Percentiles rank a stretch among this genome's conserved stretches.
phyloP scores from a whole-genome alignment of 1,284 basidiomycete genomes.

The Leucoagaricus sp. region DNA sequence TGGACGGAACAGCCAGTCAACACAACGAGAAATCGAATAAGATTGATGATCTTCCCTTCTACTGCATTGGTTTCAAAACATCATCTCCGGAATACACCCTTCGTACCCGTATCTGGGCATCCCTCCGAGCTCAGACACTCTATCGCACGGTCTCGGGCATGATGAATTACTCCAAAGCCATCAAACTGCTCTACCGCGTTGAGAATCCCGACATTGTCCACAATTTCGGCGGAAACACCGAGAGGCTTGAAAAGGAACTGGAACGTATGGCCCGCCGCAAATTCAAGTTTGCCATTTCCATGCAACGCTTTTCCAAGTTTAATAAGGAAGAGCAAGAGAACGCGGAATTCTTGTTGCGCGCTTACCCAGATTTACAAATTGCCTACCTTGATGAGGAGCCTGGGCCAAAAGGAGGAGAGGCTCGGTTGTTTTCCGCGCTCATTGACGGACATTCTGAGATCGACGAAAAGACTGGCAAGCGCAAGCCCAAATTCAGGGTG shows the following conservation, averaged over 20 bases:
- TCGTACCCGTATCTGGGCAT: slow-evolving; percentile 99
- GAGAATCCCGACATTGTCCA: slow-evolving; percentile 99
- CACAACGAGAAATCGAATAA: slow-evolving; percentile 66
- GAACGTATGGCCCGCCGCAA: slow-evolving; percentile 98
- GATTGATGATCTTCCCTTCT: slow-evolving; percentile 96
- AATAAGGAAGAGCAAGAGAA: slow-evolving; percentile 99
- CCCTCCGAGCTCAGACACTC: slow-evolving; percentile 95
- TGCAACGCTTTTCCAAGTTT: slow-evolving; percentile 99
- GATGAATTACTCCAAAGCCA: slow-evolving; percentile 99
- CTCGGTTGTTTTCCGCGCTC: slow-evolving; percentile 89
- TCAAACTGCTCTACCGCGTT: slow-evolving; percentile 98
- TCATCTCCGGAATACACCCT: slow-evolving; percentile 99
- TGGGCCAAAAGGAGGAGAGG: slow-evolving; percentile 85
- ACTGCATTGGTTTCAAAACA: slow-evolving; percentile 99
- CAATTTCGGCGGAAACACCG: slow-evolving; percentile 95
- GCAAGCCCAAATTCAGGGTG: slow-evolving; percentile 97
- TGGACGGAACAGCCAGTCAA: slow-evolving; percentile 56
- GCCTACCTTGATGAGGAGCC: slow-evolving; percentile 98
- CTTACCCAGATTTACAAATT: slow-evolving; percentile 98
- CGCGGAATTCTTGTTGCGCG: slow-evolving; percentile 96
- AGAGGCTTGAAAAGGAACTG: slow-evolving; percentile 93
- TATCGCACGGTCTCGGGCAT: slow-evolving; percentile 99
- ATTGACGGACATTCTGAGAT: slow-evolving; percentile 99
- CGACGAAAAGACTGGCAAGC: slow-evolving; percentile 84
- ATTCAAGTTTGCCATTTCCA: slow-evolving; percentile 98